Conservation (phyloP, 306 rosid species). For the Quercus engelmannii region DNA sequence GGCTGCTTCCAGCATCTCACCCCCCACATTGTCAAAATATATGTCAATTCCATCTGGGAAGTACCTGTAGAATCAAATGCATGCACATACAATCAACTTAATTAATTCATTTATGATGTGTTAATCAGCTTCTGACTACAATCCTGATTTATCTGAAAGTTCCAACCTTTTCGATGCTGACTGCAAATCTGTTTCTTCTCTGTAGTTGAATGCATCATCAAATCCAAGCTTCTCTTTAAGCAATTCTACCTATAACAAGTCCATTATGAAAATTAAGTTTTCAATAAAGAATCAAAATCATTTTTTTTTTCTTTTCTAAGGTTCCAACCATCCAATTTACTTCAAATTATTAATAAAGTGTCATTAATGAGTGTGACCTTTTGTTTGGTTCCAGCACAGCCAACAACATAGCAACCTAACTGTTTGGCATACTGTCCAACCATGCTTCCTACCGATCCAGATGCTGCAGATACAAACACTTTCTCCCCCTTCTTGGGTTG, state of each 20-base stretch:
- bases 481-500: conserved; percentile 63
- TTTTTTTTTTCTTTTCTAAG: neutral
- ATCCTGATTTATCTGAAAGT: neutral
- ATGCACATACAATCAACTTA: neutral
- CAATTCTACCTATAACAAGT: conserved; percentile 40
- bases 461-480: conserved; percentile 75
- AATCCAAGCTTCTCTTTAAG: conserved; percentile 66
- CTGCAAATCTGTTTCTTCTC: conserved; percentile 57
- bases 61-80: conserved; percentile 29
- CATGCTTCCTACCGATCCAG: conserved; percentile 62
- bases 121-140: neutral
- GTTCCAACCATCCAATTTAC: neutral
- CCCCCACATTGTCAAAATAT: conserved; percentile 85
- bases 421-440: conserved; percentile 75
- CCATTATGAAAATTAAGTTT: neutral
- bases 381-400: conserved; percentile 55
- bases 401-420: conserved; percentile 81
- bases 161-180: conserved; percentile 52
- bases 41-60: conserved; percentile 78
- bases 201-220: conserved; percentile 86
- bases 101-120: neutral
- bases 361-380: conserved; percentile 41
- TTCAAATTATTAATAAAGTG: neutral
- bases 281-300: neutral
- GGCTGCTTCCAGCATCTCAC: conserved; percentile 67